Evolutionary conservation across 768 basidiomycete species (phyloP).

Genomic region (Myochromella boudieri): DNA sequence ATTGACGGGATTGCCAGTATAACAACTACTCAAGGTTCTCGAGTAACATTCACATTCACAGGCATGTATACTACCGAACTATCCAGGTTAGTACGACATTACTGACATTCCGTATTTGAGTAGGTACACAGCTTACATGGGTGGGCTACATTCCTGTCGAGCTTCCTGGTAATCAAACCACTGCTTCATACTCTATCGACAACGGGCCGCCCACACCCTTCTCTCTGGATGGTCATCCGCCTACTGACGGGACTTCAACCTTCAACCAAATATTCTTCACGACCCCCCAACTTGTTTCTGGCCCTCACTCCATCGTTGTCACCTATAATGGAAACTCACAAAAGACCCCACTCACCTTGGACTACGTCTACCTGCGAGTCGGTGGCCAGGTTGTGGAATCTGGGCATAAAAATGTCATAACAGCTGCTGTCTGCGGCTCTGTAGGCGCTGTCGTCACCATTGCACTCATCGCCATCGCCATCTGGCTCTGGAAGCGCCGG

Average conservation of each 20-base stretch:
- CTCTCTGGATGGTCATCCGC: not conserved
- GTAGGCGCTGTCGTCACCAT: no score
- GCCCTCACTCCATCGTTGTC: conserved; percentile 13
- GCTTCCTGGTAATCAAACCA: not conserved
- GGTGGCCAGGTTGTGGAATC: no score
- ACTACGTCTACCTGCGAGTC: conserved; percentile 21
- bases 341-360: conserved; percentile 25
- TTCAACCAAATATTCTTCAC: conserved; percentile 15
- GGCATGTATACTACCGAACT: not conserved
- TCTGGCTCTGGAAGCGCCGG: no score
- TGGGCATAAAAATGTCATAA: no score
- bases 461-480: no score
- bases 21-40: conserved; percentile 1
- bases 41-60: conserved; percentile 1
- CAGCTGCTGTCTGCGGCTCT: no score
- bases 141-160: not conserved
- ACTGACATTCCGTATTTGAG: not conserved
- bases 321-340: conserved; percentile 12
- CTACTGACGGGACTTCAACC: not conserved
- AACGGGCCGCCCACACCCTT: not conserved
- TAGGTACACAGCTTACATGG: conserved; percentile 7
- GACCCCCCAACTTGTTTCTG: conserved; percentile 12
- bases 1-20: not conserved
- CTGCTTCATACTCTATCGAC: conserved; percentile 7
- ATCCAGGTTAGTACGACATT: not conserved